phyloP scores from a whole-genome alignment of 768 basidiomycete species.

The Suillus luteus region DNA sequence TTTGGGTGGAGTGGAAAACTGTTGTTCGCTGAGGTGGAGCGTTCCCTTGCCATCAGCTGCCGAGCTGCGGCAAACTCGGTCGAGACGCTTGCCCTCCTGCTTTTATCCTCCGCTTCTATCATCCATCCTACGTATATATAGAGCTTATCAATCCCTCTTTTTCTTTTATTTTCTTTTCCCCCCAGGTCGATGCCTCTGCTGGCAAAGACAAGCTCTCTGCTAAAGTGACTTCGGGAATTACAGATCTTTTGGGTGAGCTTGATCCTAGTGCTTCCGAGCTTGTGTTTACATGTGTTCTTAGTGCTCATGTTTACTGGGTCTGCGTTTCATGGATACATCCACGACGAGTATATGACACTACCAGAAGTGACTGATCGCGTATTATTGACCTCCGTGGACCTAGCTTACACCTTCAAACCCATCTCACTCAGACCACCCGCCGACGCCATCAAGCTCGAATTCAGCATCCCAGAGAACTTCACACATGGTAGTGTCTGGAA shows the following conservation, averaged over 20 bases:
- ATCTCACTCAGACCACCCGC: conserved; percentile 47
- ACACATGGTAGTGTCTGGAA: conserved; percentile 63
- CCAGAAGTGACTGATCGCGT: conserved; percentile 84
- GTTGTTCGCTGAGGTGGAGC: conserved; percentile 11
- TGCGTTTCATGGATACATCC: conserved; percentile 76
- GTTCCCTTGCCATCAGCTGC: conserved; percentile 9
- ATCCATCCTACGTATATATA: conserved; percentile 9
- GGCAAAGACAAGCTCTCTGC: conserved; percentile 66
- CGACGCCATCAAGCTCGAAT: conserved; percentile 55
- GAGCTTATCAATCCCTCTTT: conserved; percentile 4
- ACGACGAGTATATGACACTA: conserved; percentile 90
- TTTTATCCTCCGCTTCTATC: conserved; percentile 2
- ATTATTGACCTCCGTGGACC: conserved; percentile 85
- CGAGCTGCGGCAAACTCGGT: conserved; percentile 10
- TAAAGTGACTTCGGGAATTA: conserved; percentile 65
- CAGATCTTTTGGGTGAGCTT: conserved; percentile 77
- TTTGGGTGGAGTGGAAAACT: conserved; percentile 6
- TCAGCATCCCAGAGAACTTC: conserved; percentile 40
- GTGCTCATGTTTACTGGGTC: conserved; percentile 92
- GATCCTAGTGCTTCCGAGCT: background rate
- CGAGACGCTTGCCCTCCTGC: background rate
- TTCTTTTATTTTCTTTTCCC: conserved; percentile 9
- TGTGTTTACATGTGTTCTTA: conserved; percentile 35
- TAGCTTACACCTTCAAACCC: conserved; percentile 63
- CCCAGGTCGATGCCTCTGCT: conserved; percentile 64